Base-by-base conservation (phyloP, 176 grass and related monocot genomes). In the Poa annua region DNA sequence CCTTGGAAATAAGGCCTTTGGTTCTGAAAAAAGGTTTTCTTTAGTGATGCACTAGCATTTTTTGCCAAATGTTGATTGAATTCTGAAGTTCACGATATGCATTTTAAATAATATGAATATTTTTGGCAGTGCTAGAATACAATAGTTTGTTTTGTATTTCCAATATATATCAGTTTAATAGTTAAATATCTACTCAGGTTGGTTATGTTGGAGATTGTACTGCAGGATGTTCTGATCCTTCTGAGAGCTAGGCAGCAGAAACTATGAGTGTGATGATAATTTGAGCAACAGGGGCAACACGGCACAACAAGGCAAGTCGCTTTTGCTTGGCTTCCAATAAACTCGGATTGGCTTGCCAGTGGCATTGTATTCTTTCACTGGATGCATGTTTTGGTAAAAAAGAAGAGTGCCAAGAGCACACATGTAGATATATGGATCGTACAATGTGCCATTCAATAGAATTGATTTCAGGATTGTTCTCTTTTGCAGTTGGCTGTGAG, bases 251-350 rank as follows among this genome's bases (percentile, higher is more conserved):
- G 81, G 89, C 91, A 83, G 91, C 93, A 73, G 87, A 94, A 90
- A 99, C 92, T 86, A 94, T 92, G 54, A 93, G 89, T 83, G 89
- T 91, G 62, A 90, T 96, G 91, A 96, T 99, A 90, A 89, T 90
- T 32, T 91, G 91, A 55, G 93, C 87, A 80, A 94, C 96, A 45
- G 86, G 88, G 81, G 69, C 77, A 94, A 19, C 86, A 86, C 79
- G 96, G 93, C 87, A 94, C 90, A 93, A 96, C 95, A 99, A 55
- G 93, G 96, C 57, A 88, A 89, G 87, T 52, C 53, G 71, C 74
- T 73, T 80, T 67, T 74, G 33, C 53, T 39, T 81, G 20, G 56
- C 24, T 21, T 81, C 8, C 16, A 76, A 63, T 72, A 76, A 7
- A 39, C 63, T 54, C 44, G 63, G 39, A 21, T 50, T 67, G 34